Evolutionary conservation across 2,329 filamentous ascomycete species (phyloP).

Genomic region (Exophiala calicioides): DNA sequence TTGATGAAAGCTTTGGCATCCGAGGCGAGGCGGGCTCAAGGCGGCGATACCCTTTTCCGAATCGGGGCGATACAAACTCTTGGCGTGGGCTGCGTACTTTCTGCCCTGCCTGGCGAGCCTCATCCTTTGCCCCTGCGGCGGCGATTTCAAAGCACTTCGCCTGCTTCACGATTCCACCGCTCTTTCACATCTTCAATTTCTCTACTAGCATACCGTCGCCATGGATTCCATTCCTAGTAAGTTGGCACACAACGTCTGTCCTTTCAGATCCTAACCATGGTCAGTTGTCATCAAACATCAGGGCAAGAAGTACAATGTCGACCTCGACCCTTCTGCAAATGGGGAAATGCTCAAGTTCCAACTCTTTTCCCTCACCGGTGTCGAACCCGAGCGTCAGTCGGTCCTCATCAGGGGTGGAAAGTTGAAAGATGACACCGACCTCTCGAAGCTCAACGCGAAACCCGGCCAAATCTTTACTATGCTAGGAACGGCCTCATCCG

Average conservation of each 20-base stretch:
- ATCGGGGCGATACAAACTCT: no score
- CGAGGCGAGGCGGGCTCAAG: no score
- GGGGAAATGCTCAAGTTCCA: constrained; percentile 96
- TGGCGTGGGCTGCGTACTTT: no score
- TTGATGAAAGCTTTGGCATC: no score
- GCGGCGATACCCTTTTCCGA: no score
- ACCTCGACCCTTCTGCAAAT: constrained; percentile 78
- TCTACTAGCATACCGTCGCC: constrained; percentile 28
- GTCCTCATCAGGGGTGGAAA: constrained; percentile 91
- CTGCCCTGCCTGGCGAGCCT: not conserved
- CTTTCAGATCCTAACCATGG: constrained; percentile 17
- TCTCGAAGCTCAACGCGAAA: constrained; percentile 82
- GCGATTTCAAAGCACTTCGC: constrained; percentile 16
- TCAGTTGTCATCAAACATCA: constrained; percentile 90
- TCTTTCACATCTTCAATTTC: not conserved
- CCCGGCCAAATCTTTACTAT: constrained; percentile 88
- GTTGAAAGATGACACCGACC: constrained; percentile 90
- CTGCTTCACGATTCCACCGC: not conserved
- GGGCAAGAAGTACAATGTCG: constrained; percentile 92
- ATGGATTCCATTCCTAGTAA: constrained; percentile 61
- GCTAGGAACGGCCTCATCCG: constrained; percentile 78
- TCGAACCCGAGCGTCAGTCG: constrained; percentile 95
- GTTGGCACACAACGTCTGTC: constrained; percentile 29
- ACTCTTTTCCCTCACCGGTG: constrained; percentile 89
- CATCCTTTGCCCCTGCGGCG: not conserved